These are phyloP conservation scores for Trametes hirsuta DNA, from an alignment of 1,284 basidiomycete genomes.

Conservation along the genomic window DNA sequence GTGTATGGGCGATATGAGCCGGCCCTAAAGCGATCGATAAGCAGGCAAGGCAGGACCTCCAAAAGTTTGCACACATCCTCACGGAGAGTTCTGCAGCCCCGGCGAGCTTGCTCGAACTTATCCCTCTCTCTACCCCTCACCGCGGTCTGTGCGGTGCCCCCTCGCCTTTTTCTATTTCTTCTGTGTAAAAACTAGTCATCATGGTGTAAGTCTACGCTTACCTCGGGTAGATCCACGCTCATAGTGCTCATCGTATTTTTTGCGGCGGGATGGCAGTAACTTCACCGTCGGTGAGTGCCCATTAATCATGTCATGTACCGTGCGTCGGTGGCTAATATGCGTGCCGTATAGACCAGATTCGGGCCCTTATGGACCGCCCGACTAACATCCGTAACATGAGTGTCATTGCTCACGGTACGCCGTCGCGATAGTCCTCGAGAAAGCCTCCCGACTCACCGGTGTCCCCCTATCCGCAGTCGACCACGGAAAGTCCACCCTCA, in stretches of 20 bases:
- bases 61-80: conserved; percentile 30
- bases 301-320: background rate
- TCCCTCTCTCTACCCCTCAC: conserved; percentile 29
- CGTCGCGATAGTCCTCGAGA: conserved; percentile 12
- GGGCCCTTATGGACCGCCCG: conserved; percentile 86
- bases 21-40: conserved; percentile 42
- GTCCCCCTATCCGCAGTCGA: conserved; percentile 69
- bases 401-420: conserved; percentile 91
- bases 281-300: conserved; percentile 78
- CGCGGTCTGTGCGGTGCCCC: conserved; percentile 30
- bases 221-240: conserved; percentile 16
- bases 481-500: conserved; percentile 99
- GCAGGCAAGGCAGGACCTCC: conserved; percentile 20
- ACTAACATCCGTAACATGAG: conserved; percentile 99
- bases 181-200: conserved; percentile 52
- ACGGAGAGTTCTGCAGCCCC: conserved; percentile 33
- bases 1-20: conserved; percentile 22
- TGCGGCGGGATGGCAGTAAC: conserved; percentile 57
- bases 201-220: conserved; percentile 70
- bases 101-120: conserved; percentile 33
- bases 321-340: background rate
- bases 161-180: conserved; percentile 30
- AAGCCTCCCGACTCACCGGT: conserved; percentile 11
- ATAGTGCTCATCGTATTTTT: conserved; percentile 38
- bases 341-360: conserved; percentile 75